Percentiles rank a stretch among this genome's conserved stretches.
Evolutionary conservation across 2,329 filamentous ascomycete species (phyloP).

Genomic region (Calonectria pseudoreteaudii): DNA sequence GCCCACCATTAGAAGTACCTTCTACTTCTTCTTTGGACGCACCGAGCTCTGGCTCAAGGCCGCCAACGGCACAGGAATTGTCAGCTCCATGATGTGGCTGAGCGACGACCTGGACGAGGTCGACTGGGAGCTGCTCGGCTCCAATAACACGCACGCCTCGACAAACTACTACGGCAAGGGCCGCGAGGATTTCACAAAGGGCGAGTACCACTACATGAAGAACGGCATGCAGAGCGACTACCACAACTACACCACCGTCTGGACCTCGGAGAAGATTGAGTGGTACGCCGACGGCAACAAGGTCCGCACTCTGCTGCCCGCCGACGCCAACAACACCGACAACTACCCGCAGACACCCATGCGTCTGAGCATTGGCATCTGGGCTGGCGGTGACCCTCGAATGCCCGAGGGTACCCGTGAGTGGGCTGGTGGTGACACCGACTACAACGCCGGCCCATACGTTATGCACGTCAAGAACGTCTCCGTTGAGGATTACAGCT

Average conservation of each 20-base stretch:
- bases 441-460: conserved; percentile 75
- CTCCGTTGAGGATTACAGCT: conserved; percentile 67
- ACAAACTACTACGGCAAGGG: conserved; percentile 88
- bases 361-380: conserved; percentile 76
- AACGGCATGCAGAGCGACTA: conserved; percentile 68
- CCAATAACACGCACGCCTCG: conserved; percentile 71
- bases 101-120: conserved; percentile 89
- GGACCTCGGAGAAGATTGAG: conserved; percentile 74
- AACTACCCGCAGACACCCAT: conserved; percentile 83
- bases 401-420: conserved; percentile 69
- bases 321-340: conserved; percentile 70
- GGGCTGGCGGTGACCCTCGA: conserved; percentile 70
- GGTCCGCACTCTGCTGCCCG: conserved; percentile 72
- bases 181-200: conserved; percentile 71
- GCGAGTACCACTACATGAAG: conserved; percentile 66
- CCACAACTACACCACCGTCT: conserved; percentile 82
- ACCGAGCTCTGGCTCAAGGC: conserved; percentile 84
- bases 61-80: conserved; percentile 78
- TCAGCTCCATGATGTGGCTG: conserved; percentile 85
- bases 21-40: conserved; percentile 88
- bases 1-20: conserved; percentile 81
- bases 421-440: conserved; percentile 78
- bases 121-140: conserved; percentile 86
- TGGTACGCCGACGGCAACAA: conserved; percentile 78
- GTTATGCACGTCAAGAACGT: conserved; percentile 78